Base-by-base conservation (phyloP, 1,284 basidiomycete species). In the Cryptococcus sp. region DNA sequence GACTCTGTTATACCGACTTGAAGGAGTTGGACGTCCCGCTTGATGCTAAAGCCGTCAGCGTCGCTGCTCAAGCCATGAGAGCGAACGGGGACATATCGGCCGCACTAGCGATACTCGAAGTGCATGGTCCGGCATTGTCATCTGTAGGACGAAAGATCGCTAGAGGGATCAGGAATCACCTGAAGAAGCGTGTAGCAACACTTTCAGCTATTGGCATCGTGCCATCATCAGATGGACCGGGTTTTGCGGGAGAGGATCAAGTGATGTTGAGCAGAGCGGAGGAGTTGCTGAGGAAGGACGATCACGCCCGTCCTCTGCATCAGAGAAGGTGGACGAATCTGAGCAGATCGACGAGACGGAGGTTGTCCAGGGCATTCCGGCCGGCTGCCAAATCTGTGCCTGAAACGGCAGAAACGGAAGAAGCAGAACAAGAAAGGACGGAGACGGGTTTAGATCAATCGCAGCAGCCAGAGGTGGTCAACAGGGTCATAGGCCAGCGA, bases 1-100 rank as follows among this genome's bases (percentile, higher is more conserved):
- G 47, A 15, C 50, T 62, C 17, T 59, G 51, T 35, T 47, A 59
- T 40, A 59, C 50, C n/a, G 61, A 62, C 46, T 46, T 62, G 42
- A 39, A 25, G 38, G 46, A 54, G 5, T 39, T 59, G 15, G 48
- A 53, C 25, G 47, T 56, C 20, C 17, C 20, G 23, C 49, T 62
- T 6, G 61, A 62, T 54, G 40, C 47, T n/a, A 56, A 59, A 42
- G 61, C 61, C 3, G 42, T 53, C 16, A 40, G 23, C 1, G 61
- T 62, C 17, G 39, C 54, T 22, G 47, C 54, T 15, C 57, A 59
- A 42, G 57, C 61, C n/a, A 38, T 62, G 20, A 51, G 61, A 22
- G 50, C 47, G 13, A 25, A 20, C 20, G 57, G 57, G 1, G 61
- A 62, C 44, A 25, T 62, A 7, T 42, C 38, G 16, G 54, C 50